Conservation (phyloP, 169 alveolate species). For the Perkinsus olseni region DNA sequence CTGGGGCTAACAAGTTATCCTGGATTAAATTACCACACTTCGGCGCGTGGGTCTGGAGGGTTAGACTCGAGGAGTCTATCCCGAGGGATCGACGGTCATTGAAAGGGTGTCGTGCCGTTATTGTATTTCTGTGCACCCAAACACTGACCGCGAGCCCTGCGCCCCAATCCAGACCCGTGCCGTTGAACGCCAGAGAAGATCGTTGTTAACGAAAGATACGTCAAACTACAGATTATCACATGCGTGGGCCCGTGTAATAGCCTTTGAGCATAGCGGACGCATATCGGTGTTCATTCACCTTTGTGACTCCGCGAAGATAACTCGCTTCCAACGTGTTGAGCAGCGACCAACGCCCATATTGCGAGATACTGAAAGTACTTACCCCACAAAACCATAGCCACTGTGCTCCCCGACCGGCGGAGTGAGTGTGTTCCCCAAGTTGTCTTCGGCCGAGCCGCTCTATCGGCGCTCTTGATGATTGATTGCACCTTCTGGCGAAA, state of each 20-base stretch:
- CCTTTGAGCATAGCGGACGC: not conserved
- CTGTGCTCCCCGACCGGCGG: not conserved
- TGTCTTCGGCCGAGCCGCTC: not conserved
- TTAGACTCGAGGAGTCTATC: too few species aligned
- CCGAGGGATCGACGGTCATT: too few species aligned
- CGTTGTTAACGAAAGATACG: too few species aligned
- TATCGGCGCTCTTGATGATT: not conserved
- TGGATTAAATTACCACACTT: not conserved
- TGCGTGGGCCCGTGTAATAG: not conserved
- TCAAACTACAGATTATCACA: too few species aligned
- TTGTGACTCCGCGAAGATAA: not conserved
- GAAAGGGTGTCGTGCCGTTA: too few species aligned
- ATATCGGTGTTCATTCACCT: not conserved
- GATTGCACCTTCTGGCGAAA: not conserved
- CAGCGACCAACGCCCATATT: not conserved
- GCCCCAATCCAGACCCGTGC: too few species aligned
- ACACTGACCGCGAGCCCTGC: too few species aligned
- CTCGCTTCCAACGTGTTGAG: not conserved
- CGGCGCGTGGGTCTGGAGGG: too few species aligned
- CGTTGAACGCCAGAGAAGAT: not conserved
- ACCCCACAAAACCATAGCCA: not conserved
- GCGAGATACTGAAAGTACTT: not conserved
- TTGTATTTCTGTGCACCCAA: too few species aligned
- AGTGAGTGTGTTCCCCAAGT: not conserved
- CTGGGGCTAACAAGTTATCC: not conserved